Base-by-base conservation (phyloP, 495 filamentous ascomycete genomes). In the Astrocystis sublimbata region DNA sequence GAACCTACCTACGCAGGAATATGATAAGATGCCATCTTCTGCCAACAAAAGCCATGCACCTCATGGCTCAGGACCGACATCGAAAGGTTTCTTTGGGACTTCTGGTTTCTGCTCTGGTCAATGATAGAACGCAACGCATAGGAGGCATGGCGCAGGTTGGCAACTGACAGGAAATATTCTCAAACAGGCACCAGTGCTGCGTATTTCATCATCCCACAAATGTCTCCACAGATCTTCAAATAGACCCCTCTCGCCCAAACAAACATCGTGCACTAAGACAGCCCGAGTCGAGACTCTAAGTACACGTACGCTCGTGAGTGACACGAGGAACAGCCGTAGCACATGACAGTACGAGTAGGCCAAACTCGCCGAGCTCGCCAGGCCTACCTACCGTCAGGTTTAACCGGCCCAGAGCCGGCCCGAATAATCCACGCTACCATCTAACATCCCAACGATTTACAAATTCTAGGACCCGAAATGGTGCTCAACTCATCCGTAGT, bases 361-460 rank as follows among this genome's bases (percentile, higher is more conserved):
- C n/a, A n/a, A n/a, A n/a, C n/a, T n/a, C n/a, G n/a, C n/a, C n/a
- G n/a, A n/a, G n/a, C n/a, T n/a, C n/a, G n/a, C n/a, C n/a, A n/a
- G n/a, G n/a, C n/a, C n/a, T 26, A 26, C 23, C 10, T 46, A 15
- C 6, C 46, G 21, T 19, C 36, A 45, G 47, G 47, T 21, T 35
- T 12, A 53, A 28, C 26, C 58, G 58, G 58, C 26, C 58, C 58
- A 49, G 24, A 53, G 38, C 26, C 58, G 58, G 58, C 26, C 58
- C 58, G 58, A 17, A 15, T 41, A 53, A 53, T n/a, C 47, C 21
- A 61, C 47, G 19, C 28, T 38, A 35, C 24, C 38, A 26, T 36
- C 42, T 23, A 35, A 42, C 35, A 53, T 40, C 19, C 53, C 58
- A n/a, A 53, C 47, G 58, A 28, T 28, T 45, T 45, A 26, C 54